Conservation (phyloP, 345 rosid species). For the Heritiera littoralis region DNA sequence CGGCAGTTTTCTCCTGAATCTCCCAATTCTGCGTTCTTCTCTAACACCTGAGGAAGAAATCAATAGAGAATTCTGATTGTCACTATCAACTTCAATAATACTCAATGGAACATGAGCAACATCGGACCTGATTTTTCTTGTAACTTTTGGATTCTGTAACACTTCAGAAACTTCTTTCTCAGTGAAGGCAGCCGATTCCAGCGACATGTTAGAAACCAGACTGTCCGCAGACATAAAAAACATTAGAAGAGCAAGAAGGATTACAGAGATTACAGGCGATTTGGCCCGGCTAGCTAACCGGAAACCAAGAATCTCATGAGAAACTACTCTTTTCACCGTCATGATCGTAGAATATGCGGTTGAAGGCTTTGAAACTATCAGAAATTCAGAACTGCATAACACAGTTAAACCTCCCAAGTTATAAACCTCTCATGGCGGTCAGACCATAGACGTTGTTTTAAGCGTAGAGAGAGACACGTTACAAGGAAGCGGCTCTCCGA, state of each 20-base stretch:
- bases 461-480: conserved; percentile 16
- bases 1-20: conserved; percentile 48
- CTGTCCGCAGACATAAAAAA: conserved; percentile 45
- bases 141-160: neutral
- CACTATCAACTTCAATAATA: neutral
- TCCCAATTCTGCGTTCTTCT: conserved; percentile 45
- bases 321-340: conserved; percentile 24
- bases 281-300: conserved; percentile 29
- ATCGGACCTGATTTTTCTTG: neutral
- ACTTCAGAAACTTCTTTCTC: neutral
- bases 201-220: conserved; percentile 24
- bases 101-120: neutral
- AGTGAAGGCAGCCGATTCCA: conserved; percentile 8
- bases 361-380: conserved; percentile 1
- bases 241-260: conserved; percentile 37
- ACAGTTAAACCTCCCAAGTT: neutral
- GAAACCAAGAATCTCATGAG: conserved; percentile 20
- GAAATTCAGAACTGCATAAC: conserved; percentile 28
- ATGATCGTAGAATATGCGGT: neutral
- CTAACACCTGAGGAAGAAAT: conserved; percentile 46
- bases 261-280: conserved; percentile 12
- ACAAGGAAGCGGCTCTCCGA: neutral
- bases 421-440: neutral
- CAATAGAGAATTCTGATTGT: conserved; percentile 28
- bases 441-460: conserved; percentile 1